A percentile compares a stretch with the other conserved stretches of the same genome.
Evolutionary conservation across 345 rosid genomes (phyloP).

Genomic region (Salix purpurea): DNA sequence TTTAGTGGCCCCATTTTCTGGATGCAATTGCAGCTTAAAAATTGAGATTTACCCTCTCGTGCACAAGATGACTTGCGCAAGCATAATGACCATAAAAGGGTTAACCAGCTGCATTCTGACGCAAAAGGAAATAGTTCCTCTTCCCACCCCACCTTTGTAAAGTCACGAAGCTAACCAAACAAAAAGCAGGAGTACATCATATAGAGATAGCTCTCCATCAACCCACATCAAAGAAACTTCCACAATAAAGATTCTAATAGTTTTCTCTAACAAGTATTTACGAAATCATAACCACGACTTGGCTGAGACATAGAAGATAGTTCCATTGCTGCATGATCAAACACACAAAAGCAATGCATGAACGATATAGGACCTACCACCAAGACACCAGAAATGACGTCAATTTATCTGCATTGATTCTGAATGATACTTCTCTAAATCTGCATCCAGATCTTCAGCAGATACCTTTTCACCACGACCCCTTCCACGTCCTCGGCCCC

Average conservation of each 20-base stretch:
- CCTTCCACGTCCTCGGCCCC: constrained; percentile 34
- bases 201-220: constrained; percentile 33
- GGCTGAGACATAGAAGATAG: constrained; percentile 32
- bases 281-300: constrained; percentile 25
- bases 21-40: not conserved
- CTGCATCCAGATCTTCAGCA: constrained; percentile 95
- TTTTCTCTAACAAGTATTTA: constrained; percentile 23
- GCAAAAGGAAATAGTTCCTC: constrained; percentile 7
- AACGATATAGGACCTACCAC: not conserved
- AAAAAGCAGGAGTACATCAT: constrained; percentile 22
- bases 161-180: constrained; percentile 24
- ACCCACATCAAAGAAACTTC: constrained; percentile 39
- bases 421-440: constrained; percentile 79
- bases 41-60: not conserved
- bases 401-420: constrained; percentile 75
- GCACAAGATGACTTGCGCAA: not conserved
- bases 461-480: constrained; percentile 54
- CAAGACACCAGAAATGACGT: constrained; percentile 14
- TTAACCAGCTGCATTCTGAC: not conserved
- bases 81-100: not conserved
- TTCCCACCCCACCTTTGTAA: constrained; percentile 19
- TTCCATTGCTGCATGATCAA: not conserved
- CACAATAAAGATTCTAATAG: constrained; percentile 33
- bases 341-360: constrained; percentile 10
- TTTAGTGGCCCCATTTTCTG: not conserved